Evolutionary conservation across 2,329 filamentous ascomycete species (phyloP).

Genomic region (Trichoderma atrobrunneum): DNA sequence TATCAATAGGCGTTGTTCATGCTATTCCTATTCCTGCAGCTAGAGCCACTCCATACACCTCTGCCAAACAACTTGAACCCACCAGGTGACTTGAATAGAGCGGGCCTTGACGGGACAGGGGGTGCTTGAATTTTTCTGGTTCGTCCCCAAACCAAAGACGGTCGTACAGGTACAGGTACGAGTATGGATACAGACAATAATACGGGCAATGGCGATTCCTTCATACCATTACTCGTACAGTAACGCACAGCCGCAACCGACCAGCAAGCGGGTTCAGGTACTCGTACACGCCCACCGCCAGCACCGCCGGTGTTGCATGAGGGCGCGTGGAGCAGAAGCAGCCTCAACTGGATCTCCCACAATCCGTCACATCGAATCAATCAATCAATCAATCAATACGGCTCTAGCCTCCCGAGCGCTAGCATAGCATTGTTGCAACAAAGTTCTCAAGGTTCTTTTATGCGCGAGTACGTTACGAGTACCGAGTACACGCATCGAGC

Average conservation of each 20-base stretch:
- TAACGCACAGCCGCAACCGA: conserved; percentile 10
- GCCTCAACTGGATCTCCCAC: not conserved
- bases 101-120: conserved; percentile 14
- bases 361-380: not conserved
- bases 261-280: not conserved
- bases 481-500: not conserved
- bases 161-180: not conserved
- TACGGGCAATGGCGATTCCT: not conserved
- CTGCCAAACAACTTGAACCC: not conserved
- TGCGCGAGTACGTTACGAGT: not conserved
- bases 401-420: not conserved
- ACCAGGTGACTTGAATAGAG: conserved; percentile 13
- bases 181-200: not conserved
- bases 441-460: not conserved
- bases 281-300: not conserved
- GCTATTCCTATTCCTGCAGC: not conserved
- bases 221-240: not conserved
- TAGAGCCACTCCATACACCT: conserved; percentile 2
- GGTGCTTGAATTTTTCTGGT: not conserved
- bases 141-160: not conserved
- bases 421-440: not conserved
- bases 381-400: not conserved
- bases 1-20: not conserved
- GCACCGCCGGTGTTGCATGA: conserved; percentile 13
- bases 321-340: not conserved